Evolutionary conservation across 805 yeast genomes (phyloP), one percentile per base, ranked within the genome.

Genomic region (Wickerhamomyces silvicola): DNA sequence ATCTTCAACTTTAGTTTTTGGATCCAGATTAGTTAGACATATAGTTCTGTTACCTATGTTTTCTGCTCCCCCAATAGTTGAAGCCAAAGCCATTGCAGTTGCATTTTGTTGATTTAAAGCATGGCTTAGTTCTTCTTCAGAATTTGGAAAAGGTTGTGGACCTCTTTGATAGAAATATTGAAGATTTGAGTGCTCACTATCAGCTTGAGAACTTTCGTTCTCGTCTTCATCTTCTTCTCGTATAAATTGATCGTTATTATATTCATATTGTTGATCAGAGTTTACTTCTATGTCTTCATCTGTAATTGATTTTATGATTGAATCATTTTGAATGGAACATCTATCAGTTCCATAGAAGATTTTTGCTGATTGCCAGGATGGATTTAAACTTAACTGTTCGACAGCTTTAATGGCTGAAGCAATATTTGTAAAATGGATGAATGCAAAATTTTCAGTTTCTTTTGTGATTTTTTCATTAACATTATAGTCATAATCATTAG

Each of bases 301-400:
- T 10, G 42, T 43, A 14, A 39, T 13, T n/a, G 48, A 42, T 12
- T 30, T 37, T 12, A 38, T 32, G 5, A 28, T 7, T 1, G 31
- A 19, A 20, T 38, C 42, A 18, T 37, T 35, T 28, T 46, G 45
- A 18, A 41, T 32, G 1, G 95, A 94, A 60, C 92, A 84, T 56
- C 97, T 69, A 58, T 90, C 97, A 52, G 87, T 87, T 31, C 97
- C 97, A 52, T 85, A 88, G 47, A 76, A 84, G 24, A 92, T 80
- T 54, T 83, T 84, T 29, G 81, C 74, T 37, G 75, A 76, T 38
- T 71, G 65, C 70, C 87, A 90, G 42, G 72, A 72, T 23, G 78
- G 77, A 23, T 66, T 67, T 19, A 75, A 60, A 1, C 88, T 81
- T 33, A 92, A 66, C 44, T 76, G 78, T 37, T 84, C 81, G 27